phyloP scores from a whole-genome alignment of 2,329 filamentous ascomycete species.

The Cercospora canescens region DNA sequence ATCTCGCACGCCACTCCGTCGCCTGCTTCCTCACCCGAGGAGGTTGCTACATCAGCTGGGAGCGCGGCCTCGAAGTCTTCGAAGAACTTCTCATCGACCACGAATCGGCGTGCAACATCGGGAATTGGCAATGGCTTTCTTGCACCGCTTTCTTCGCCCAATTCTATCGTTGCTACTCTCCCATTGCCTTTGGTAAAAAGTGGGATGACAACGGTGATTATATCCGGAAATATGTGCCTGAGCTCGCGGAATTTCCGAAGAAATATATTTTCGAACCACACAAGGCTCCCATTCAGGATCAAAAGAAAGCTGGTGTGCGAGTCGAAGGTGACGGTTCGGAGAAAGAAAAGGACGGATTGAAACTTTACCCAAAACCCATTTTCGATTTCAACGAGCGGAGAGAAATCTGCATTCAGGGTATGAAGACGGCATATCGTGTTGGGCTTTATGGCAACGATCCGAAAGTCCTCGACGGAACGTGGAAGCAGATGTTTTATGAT shows the following conservation, averaged over 20 bases:
- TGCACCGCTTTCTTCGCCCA: slow-evolving; percentile 75
- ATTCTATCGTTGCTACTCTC: slow-evolving; percentile 64
- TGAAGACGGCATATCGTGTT: slow-evolving; percentile 70
- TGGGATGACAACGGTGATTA: slow-evolving; percentile 71
- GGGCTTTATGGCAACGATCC: slow-evolving; percentile 65
- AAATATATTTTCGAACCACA: slow-evolving; percentile 81
- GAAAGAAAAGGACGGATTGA: slow-evolving; percentile 45
- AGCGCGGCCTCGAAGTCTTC: slow-evolving; percentile 75
- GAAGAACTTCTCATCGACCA: slow-evolving; percentile 76
- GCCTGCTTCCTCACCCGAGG: slow-evolving; percentile 79
- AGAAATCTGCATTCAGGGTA: slow-evolving; percentile 62
- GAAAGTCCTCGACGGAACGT: slow-evolving; percentile 62
- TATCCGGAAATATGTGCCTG: slow-evolving; percentile 64
- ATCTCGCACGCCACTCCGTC: slow-evolving; percentile 74
- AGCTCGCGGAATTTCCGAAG: slow-evolving; percentile 50
- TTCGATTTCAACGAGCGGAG: slow-evolving; percentile 70
- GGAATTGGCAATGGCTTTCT: slow-evolving; percentile 77
- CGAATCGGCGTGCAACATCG: slow-evolving; percentile 70
- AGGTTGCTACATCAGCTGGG: slow-evolving; percentile 77
- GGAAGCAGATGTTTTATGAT: slow-evolving; percentile 52
- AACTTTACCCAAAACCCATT: slow-evolving; percentile 70
- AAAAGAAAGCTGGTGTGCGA: slow-evolving; percentile 67
- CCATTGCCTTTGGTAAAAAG: slow-evolving; percentile 71
- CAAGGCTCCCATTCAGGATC: slow-evolving; percentile 68
- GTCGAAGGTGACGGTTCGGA: slow-evolving; percentile 54